phyloP scores from a whole-genome alignment of 139 green algal species.

The Coccomyxa sp. region DNA sequence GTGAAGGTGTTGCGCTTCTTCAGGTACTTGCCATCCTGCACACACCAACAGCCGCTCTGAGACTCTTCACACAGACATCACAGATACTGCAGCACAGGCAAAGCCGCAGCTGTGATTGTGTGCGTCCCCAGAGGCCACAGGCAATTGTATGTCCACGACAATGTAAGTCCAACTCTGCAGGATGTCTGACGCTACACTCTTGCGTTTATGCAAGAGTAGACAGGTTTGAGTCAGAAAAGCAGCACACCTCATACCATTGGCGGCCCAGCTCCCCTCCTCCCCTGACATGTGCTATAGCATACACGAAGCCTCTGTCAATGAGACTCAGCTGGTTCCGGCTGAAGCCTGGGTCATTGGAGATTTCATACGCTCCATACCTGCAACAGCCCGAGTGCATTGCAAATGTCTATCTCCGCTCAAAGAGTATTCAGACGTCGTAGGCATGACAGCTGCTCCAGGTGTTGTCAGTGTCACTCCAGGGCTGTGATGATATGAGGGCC shows the following conservation, averaged over 20 bases:
- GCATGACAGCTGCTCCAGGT: no score
- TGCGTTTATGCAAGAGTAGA: no score
- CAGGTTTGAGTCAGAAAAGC: neutral
- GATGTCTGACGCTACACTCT: no score
- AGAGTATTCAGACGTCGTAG: no score
- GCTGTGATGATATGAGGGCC: no score
- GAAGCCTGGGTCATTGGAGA: constrained; percentile 59
- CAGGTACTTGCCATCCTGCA: constrained; percentile 65
- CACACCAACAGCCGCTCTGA: neutral
- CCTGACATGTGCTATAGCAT: constrained; percentile 77
- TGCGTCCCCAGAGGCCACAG: no score
- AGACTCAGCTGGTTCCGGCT: constrained; percentile 46
- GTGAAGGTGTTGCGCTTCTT: constrained; percentile 78
- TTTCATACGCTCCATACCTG: constrained; percentile 55
- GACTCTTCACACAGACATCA: no score
- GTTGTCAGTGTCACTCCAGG: no score
- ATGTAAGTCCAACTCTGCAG: no score
- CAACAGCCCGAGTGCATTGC: no score
- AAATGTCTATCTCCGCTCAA: no score
- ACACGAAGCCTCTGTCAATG: constrained; percentile 74
- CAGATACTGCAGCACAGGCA: constrained; percentile 10
- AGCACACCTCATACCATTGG: constrained; percentile 64
- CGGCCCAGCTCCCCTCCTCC: constrained; percentile 80
- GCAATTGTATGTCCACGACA: no score
- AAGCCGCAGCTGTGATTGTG: neutral